Evolutionary conservation across 345 rosid genomes (phyloP).

Genomic region (Salix koriyanagi): DNA sequence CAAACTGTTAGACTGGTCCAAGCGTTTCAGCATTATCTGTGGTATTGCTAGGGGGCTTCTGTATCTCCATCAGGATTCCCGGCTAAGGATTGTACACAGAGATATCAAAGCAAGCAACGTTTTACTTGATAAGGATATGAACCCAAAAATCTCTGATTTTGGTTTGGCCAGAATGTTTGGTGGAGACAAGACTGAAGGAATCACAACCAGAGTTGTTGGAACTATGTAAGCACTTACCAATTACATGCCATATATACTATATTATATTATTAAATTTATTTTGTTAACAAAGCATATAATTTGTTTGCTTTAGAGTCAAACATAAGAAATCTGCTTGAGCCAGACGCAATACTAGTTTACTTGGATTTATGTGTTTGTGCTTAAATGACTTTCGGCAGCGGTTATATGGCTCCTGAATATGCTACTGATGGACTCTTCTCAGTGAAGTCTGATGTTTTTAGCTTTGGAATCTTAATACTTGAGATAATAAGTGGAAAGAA

Average conservation of each 20-base stretch:
- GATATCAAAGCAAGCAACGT: slow-evolving; percentile 17
- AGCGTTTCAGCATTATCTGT: slow-evolving; percentile 4
- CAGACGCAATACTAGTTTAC: too few species aligned
- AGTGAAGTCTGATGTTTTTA: neutral
- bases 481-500: neutral
- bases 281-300: too few species aligned
- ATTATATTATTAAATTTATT: too few species aligned
- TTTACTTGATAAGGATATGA: slow-evolving; percentile 11
- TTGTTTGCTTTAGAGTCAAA: too few species aligned
- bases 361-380: too few species aligned
- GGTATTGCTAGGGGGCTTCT: slow-evolving; percentile 12
- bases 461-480: neutral
- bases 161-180: slow-evolving; percentile 5
- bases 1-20: slow-evolving; percentile 4
- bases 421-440: neutral
- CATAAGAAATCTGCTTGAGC: too few species aligned
- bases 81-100: slow-evolving; percentile 8
- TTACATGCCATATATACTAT: too few species aligned
- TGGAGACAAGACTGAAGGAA: slow-evolving; percentile 11
- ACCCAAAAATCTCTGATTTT: slow-evolving; percentile 14
- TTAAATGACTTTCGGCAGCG: neutral
- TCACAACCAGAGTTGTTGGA: slow-evolving; percentile 9
- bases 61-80: slow-evolving; percentile 17
- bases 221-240: neutral
- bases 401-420: neutral